These are phyloP conservation scores for Lepiota subincarnata DNA, from an alignment of 768 basidiomycete species.

Conservation along the genomic window DNA sequence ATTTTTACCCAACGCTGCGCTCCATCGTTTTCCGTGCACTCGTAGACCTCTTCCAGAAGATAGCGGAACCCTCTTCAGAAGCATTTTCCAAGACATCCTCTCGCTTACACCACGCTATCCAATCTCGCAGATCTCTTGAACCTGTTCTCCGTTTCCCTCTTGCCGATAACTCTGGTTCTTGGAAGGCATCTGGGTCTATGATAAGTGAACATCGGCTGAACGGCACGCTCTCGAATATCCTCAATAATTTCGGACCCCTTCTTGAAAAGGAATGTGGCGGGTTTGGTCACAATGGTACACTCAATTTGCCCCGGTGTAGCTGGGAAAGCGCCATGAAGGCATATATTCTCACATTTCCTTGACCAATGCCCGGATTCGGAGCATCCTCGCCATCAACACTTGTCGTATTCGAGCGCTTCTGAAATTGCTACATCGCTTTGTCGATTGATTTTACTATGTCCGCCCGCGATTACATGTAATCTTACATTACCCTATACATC, in stretches of 20 bases:
- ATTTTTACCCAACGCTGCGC: slow-evolving; percentile 52
- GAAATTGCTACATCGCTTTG: too few species aligned
- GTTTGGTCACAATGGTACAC: slow-evolving; percentile 20
- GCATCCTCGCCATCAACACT: too few species aligned
- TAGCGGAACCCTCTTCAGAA: slow-evolving; percentile 14
- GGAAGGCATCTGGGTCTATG: neutral
- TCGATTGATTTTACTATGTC: too few species aligned
- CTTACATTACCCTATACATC: too few species aligned
- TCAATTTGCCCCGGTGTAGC: slow-evolving; percentile 43
- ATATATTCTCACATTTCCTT: slow-evolving; percentile 64
- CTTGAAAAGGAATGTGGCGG: slow-evolving; percentile 46
- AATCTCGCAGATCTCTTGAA: neutral
- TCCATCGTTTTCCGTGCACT: slow-evolving; percentile 47
- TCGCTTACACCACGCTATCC: neutral
- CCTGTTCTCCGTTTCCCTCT: neutral
- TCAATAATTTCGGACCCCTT: slow-evolving; percentile 25
- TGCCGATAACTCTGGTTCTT: neutral
- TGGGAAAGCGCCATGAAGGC: slow-evolving; percentile 60
- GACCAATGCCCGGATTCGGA: neutral
- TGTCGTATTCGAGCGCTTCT: too few species aligned
- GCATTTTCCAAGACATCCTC: slow-evolving; percentile 12
- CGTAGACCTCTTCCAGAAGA: slow-evolving; percentile 25
- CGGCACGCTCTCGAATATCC: slow-evolving; percentile 23
- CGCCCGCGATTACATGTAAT: too few species aligned
- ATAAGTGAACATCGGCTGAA: slow-evolving; percentile 8